Evolutionary conservation across 1,284 basidiomycete species (phyloP), one percentile per base, ranked within the genome.

Genomic region (Tausonia pullulans): DNA sequence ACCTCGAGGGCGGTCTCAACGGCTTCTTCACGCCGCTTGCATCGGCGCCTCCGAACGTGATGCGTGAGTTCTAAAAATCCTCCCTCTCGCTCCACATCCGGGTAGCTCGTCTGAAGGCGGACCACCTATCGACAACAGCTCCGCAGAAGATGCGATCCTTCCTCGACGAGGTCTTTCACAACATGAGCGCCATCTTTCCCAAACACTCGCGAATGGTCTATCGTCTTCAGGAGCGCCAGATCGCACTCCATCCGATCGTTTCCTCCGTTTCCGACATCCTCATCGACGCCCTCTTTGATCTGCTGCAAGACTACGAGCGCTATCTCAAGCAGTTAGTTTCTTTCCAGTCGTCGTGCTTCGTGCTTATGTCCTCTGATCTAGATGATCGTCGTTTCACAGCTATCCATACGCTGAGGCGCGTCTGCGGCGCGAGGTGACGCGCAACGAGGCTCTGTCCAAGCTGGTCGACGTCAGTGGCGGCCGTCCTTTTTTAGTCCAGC

Each of bases 371-470:
- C 55, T 8, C 57, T 58, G n/a, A 46, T 5, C 39, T 40, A 11
- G 16, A 11, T n/a, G 2, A 8, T 49, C 48, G 48, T 14, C 48
- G 48, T 14, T 49, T 49, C 48, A 0, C 52, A 64, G 63, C 46
- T 66, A 66, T 16, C 65, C 65, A 2, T 66, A 62, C 44, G 65
- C 65, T 6, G 65, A 66, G 48, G 65, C 65, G 3, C 11, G 65
- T 1, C 41, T 66, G n/a, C n/a, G 61, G 48, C 54, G 60, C 16
- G 65, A 66, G 49, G 27, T 63, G 39, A 41, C 56, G 1, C 50
- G 45, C 9, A 66, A 66, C 52, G 5, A 44, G 7, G 6, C 43
- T 2, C 63, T 66, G 27, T 13, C 41, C 10, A 48, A 58, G n/a
- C 50, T 54, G 10, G 44, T 64, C 27, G 46, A 60, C 45, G 58